Percentiles rank a stretch among this genome's conserved stretches.
Evolutionary conservation across 139 green algal species (phyloP).

Genomic region (Astrephomene gubernaculifera): DNA sequence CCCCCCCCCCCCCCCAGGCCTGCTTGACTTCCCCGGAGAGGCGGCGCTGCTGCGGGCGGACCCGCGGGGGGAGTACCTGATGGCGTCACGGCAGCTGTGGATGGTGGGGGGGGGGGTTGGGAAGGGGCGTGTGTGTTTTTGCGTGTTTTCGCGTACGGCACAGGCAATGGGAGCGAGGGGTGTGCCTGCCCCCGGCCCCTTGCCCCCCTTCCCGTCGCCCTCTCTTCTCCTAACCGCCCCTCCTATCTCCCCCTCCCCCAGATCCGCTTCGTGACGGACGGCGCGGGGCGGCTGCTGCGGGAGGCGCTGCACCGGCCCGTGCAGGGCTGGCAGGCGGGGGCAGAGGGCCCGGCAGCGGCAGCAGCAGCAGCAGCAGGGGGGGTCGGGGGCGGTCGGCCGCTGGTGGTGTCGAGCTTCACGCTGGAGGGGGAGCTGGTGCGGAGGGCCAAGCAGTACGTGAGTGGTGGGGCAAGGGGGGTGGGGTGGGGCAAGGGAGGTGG

Average conservation of each 20-base stretch:
- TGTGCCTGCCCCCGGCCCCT: not conserved
- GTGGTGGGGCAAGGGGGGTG: too few species aligned
- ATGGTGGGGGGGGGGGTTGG: slow-evolving; percentile 44
- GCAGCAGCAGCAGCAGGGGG: not conserved
- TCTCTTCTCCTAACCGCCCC: too few species aligned
- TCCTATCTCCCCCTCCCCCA: not conserved
- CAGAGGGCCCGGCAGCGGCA: not conserved
- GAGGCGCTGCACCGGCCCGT: slow-evolving; percentile 51
- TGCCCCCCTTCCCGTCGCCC: not conserved
- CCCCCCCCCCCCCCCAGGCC: not conserved
- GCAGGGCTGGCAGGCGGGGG: not conserved
- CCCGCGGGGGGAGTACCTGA: slow-evolving; percentile 51
- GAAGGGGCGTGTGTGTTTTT: not conserved
- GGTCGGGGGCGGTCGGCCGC: not conserved
- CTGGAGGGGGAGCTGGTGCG: slow-evolving; percentile 48
- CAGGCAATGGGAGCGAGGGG: too few species aligned
- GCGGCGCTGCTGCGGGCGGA: slow-evolving; percentile 14
- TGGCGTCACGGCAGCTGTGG: slow-evolving; percentile 49
- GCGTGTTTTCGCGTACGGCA: not conserved
- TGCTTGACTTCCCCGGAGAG: slow-evolving; percentile 13
- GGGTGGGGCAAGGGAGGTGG: not conserved
- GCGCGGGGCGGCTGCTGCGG: slow-evolving; percentile 47
- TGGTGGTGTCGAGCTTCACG: slow-evolving; percentile 54
- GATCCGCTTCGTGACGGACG: slow-evolving; percentile 20
- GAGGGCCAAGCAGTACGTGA: slow-evolving; percentile 57